phyloP scores from a whole-genome alignment of 306 rosid genomes.

The Vigna hirtella region DNA sequence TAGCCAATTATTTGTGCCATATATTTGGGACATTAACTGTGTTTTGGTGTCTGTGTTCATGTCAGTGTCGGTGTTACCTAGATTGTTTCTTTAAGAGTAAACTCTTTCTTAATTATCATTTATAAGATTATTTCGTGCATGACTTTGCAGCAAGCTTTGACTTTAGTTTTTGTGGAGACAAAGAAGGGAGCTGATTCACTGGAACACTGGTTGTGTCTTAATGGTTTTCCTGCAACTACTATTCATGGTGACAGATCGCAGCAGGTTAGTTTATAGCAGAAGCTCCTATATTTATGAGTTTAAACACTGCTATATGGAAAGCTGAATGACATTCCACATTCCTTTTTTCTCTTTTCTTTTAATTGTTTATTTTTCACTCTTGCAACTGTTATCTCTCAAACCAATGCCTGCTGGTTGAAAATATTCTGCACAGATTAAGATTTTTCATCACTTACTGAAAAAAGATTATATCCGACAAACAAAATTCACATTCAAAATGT shows the following conservation, averaged over 20 bases:
- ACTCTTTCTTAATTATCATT: background rate
- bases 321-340: too few relatives aligned
- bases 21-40: too few relatives aligned
- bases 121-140: background rate
- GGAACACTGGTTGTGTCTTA: slow-evolving; percentile 75
- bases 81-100: background rate
- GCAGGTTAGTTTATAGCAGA: slow-evolving; percentile 56
- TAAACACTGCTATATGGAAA: background rate
- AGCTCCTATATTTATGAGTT: background rate
- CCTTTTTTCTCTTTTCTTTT: background rate
- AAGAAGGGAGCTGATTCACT: slow-evolving; percentile 93
- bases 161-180: slow-evolving; percentile 94
- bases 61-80: too few relatives aligned
- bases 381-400: background rate
- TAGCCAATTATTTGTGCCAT: too few relatives aligned
- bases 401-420: background rate
- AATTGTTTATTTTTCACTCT: background rate
- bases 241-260: slow-evolving; percentile 90
- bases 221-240: slow-evolving; percentile 90
- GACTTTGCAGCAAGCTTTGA: slow-evolving; percentile 76
- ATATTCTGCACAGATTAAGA: background rate
- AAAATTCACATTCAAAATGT: background rate
- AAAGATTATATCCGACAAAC: background rate
- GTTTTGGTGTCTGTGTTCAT: too few relatives aligned
- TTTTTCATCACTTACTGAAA: background rate